Base-by-base conservation (phyloP, 805 yeast genomes). In the Phaffomyces antillensis region DNA sequence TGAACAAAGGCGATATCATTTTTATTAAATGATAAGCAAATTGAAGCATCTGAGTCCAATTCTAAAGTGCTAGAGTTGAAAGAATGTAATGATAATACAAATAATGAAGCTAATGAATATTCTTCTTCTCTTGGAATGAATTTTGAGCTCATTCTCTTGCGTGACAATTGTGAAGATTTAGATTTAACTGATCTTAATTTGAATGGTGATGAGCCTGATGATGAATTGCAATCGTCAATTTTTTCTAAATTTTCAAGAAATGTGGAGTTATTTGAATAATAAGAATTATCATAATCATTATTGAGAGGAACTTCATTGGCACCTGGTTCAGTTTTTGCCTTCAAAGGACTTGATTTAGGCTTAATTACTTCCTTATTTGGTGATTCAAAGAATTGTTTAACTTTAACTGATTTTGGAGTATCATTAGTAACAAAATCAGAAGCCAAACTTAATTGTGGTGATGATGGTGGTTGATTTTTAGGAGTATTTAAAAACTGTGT, bases 1-100 rank as follows among this genome's bases (percentile, higher is more conserved):
- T 84, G 89, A 5, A 86, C 86, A 61, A 84, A 86, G 0, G 87
- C 90, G 40, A 82, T 65, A 53, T 83, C 93, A 50, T 77, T 75
- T 50, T 76, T 77, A 20, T 76, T 75, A 59, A 86, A 86, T 0
- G 89, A 80, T 9, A 86, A 67, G 60, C 95, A 86, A 36, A 85
- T 81, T 0, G 86, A 75, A 7, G 82, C 75, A 58, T 84, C 91
- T 25, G 81, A 76, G 39, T 73, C 74, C 11, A 81, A 71, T 50
- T 83, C 84, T 38, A 84, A 63, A 0, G 85, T 66, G 0, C 73
- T 56, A 0, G 83, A 66, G 52, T 79, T 79, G 55, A 81, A 81
- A 1, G 81, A 64, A 51, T 80, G 85, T 5, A 76, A 60, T 0
- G 86, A 83, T 10, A 71, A 62, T 3, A 81, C 71, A 51, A 81